A percentile compares a stretch with the other conserved stretches of the same genome.
phyloP scores from a whole-genome alignment of 2,329 filamentous ascomycete species.

The Orbilia javanica region DNA sequence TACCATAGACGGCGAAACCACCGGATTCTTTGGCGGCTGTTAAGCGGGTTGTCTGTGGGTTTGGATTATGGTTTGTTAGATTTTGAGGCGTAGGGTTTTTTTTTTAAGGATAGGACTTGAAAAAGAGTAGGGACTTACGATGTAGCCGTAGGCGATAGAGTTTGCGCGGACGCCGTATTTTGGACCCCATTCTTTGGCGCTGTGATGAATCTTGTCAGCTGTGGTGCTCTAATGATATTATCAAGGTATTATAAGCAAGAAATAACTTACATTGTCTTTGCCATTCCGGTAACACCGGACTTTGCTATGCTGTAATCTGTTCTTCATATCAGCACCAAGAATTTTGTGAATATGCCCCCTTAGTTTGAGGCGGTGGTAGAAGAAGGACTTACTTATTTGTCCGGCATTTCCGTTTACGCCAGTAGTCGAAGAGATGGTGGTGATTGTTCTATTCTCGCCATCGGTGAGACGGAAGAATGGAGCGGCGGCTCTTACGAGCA shows the following conservation, averaged over 20 bases:
- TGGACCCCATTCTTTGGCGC: slow-evolving; percentile 49
- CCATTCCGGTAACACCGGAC: slow-evolving; percentile 83
- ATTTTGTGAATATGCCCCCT: not conserved
- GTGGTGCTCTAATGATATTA: not conserved
- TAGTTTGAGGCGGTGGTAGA: no score
- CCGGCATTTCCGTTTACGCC: slow-evolving; percentile 84
- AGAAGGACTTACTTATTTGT: slow-evolving; percentile 44
- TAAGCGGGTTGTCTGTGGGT: slow-evolving; percentile 72
- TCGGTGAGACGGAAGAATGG: slow-evolving; percentile 91
- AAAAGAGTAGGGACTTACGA: slow-evolving; percentile 26
- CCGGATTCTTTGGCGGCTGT: slow-evolving; percentile 88
- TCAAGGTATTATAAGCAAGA: not conserved
- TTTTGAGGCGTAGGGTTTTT: not conserved
- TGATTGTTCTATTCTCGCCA: slow-evolving; percentile 79
- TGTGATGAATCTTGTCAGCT: not conserved
- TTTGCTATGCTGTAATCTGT: slow-evolving; percentile 89
- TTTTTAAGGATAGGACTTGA: no score
- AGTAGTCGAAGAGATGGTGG: slow-evolving; percentile 86
- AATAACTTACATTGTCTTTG: slow-evolving; percentile 80
- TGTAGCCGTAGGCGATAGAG: slow-evolving; percentile 79
- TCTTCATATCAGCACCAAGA: slow-evolving; percentile 66
- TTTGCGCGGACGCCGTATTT: slow-evolving; percentile 79
- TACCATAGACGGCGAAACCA: slow-evolving; percentile 81
- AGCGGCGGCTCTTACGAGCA: slow-evolving; percentile 81
- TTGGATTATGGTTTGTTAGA: not conserved